phyloP scores from a whole-genome alignment of 2,329 filamentous ascomycete genomes.

The Clonostachys byssicola region DNA sequence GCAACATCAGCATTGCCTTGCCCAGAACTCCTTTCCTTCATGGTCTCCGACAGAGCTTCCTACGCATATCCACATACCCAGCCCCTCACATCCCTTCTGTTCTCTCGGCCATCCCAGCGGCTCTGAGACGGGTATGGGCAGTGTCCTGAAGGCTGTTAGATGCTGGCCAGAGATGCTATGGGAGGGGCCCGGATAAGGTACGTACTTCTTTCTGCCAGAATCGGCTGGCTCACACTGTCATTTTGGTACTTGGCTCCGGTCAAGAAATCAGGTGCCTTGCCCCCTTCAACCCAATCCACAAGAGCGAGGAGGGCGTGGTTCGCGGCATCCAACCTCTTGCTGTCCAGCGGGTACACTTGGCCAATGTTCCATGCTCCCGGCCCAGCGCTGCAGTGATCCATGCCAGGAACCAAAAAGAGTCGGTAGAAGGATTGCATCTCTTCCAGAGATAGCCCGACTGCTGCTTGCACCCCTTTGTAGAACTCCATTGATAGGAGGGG shows the following conservation, averaged over 20 bases:
- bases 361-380: constrained; percentile 21
- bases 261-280: constrained; percentile 21
- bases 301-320: constrained; percentile 29
- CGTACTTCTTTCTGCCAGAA: not conserved
- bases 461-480: not conserved
- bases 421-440: constrained; percentile 38
- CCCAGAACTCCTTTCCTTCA: too few species aligned
- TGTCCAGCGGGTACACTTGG: not conserved
- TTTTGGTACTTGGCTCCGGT: not conserved
- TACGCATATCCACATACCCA: not conserved
- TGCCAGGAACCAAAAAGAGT: constrained; percentile 46
- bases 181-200: not conserved
- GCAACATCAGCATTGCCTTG: too few species aligned
- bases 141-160: not conserved
- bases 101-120: not conserved
- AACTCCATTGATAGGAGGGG: not conserved
- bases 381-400: constrained; percentile 44
- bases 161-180: not conserved
- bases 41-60: too few species aligned
- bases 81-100: not conserved
- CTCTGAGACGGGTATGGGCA: not conserved
- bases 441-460: not conserved
- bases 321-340: constrained; percentile 15
- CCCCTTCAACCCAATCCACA: constrained; percentile 38
- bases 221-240: not conserved